Evolutionary conservation across 1,284 basidiomycete species (phyloP).

Genomic region (Takashimella tepidaria): DNA sequence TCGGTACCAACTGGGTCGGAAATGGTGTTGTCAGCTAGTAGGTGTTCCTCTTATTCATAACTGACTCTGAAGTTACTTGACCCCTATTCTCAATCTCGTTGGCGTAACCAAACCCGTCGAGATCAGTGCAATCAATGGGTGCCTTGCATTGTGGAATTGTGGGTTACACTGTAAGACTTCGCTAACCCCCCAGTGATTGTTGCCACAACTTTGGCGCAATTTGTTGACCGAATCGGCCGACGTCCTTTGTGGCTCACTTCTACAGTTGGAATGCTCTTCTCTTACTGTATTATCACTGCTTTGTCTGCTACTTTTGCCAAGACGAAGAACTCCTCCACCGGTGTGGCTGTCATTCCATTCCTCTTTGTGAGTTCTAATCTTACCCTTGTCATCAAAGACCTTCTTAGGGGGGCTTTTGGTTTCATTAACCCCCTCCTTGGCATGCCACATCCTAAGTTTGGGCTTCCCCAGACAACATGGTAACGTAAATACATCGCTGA

Average conservation of each 20-base stretch:
- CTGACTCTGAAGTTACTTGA: conserved; percentile 20
- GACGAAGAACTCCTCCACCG: conserved; percentile 16
- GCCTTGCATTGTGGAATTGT: conserved; percentile 22
- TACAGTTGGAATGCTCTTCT: conserved; percentile 26
- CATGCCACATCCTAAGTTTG: too few species aligned
- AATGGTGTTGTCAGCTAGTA: conserved; percentile 33
- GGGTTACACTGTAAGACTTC: neutral
- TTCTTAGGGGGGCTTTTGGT: too few species aligned
- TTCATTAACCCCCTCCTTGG: too few species aligned
- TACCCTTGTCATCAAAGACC: too few species aligned
- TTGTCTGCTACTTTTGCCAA: conserved; percentile 28
- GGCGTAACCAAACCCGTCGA: conserved; percentile 29
- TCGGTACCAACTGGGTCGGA: conserved; percentile 25
- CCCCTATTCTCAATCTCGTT: conserved; percentile 28
- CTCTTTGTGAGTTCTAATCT: conserved; percentile 24
- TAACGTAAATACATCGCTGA: too few species aligned
- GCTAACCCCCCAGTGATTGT: conserved; percentile 3
- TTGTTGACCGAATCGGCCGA: conserved; percentile 24
- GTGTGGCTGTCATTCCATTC: conserved; percentile 36
- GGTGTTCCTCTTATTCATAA: conserved; percentile 3
- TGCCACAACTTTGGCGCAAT: conserved; percentile 9
- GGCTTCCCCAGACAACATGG: too few species aligned
- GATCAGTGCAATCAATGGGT: conserved; percentile 29
- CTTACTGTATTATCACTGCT: conserved; percentile 25
- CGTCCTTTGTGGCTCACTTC: conserved; percentile 31